phyloP scores from a whole-genome alignment of 2,329 filamentous ascomycete genomes.

The Coniochaeta sp. region DNA sequence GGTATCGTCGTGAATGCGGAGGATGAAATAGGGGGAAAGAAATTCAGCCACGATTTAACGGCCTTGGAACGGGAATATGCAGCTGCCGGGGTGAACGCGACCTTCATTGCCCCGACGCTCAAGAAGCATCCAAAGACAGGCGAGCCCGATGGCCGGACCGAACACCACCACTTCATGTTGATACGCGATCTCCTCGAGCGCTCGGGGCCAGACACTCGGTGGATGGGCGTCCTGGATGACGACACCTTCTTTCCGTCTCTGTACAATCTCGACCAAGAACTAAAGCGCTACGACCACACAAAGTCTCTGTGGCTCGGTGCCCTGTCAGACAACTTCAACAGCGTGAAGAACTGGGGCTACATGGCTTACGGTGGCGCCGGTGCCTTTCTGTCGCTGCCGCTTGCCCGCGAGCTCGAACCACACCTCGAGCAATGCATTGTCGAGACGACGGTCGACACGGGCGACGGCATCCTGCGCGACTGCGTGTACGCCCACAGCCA shows the following conservation, averaged over 20 bases:
- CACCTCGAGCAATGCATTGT: constrained; percentile 40
- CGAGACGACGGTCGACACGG: constrained; percentile 30
- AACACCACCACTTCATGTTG: constrained; percentile 51
- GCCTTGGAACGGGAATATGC: constrained; percentile 23
- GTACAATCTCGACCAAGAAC: constrained; percentile 36
- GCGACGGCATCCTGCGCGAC: constrained; percentile 48
- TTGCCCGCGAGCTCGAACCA: constrained; percentile 38
- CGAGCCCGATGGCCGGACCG: constrained; percentile 25
- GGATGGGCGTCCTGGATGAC: constrained; percentile 53
- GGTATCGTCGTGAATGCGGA: constrained; percentile 39
- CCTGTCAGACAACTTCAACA: constrained; percentile 46
- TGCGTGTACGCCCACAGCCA: constrained; percentile 49
- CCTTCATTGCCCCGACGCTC: constrained; percentile 14
- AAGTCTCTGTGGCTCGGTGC: constrained; percentile 46
- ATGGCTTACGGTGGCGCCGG: constrained; percentile 57
- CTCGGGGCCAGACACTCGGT: constrained; percentile 35
- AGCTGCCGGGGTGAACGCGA: constrained; percentile 19
- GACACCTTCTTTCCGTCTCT: constrained; percentile 57
- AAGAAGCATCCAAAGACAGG: constrained; percentile 14
- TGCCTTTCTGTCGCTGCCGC: constrained; percentile 46
- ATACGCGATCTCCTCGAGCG: constrained; percentile 39
- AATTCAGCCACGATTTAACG: constrained; percentile 9
- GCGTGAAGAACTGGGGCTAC: constrained; percentile 44
- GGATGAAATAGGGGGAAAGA: neutral
- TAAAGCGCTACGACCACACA: constrained; percentile 39